Evolutionary conservation across 306 rosid species (phyloP).

Genomic region (Ormosia semicastrata): DNA sequence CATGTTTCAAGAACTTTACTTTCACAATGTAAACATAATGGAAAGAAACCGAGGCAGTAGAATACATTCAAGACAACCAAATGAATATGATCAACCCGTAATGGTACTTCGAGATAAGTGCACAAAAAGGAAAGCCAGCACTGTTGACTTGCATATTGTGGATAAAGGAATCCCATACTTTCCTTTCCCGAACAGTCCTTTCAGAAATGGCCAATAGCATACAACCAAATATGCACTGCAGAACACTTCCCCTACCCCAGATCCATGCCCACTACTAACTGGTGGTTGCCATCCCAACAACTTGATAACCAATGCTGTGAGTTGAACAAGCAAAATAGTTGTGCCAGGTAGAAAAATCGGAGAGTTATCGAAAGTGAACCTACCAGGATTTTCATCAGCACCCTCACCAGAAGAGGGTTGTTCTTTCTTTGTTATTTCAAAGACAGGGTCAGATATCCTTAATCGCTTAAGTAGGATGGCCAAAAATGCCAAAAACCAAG

Average conservation of each 20-base stretch:
- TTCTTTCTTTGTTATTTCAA: conserved; percentile 59
- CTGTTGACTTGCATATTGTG: conserved; percentile 44
- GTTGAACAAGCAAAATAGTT: conserved; percentile 53
- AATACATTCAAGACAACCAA: too few relatives aligned
- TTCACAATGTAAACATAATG: not conserved
- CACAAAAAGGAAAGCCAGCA: conserved; percentile 45
- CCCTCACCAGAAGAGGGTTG: not conserved
- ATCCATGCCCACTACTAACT: conserved; percentile 23
- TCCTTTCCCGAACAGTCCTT: conserved; percentile 57
- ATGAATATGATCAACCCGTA: not conserved
- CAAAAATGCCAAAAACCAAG: conserved; percentile 51
- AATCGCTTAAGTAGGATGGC: conserved; percentile 27
- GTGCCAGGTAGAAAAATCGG: conserved; percentile 53
- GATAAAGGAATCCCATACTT: conserved; percentile 59
- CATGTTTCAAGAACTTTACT: not conserved
- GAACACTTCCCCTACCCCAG: conserved; percentile 45
- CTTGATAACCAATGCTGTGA: conserved; percentile 32
- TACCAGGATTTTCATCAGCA: conserved; percentile 24
- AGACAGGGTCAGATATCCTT: conserved; percentile 41
- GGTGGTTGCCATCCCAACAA: conserved; percentile 19
- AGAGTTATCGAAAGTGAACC: conserved; percentile 53
- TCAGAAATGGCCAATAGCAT: conserved; percentile 57
- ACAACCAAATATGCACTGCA: conserved; percentile 44
- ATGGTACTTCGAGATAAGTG: not conserved
- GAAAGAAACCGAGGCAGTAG: not conserved